These are phyloP conservation scores for Zymoseptoria brevis DNA, from an alignment of 2,329 filamentous ascomycete genomes.

Conservation along the genomic window DNA sequence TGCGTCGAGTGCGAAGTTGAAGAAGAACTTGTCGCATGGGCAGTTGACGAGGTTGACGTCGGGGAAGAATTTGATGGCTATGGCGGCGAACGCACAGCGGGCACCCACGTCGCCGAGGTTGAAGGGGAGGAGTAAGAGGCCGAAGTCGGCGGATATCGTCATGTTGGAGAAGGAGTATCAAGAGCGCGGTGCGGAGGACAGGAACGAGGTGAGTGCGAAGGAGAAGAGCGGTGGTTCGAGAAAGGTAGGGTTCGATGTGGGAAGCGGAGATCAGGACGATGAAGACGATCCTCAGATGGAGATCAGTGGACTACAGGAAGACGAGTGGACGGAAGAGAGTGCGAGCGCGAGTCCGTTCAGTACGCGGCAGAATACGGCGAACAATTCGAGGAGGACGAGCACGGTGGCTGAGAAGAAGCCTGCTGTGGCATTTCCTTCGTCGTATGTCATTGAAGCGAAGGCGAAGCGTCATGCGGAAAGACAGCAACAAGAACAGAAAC, in stretches of 20 bases:
- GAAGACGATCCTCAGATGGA: slow-evolving; percentile 24
- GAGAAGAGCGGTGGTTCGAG: slow-evolving; percentile 12
- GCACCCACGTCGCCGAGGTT: slow-evolving; percentile 22
- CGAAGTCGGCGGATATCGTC: slow-evolving; percentile 25
- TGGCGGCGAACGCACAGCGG: slow-evolving; percentile 13
- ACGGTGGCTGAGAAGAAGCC: slow-evolving; percentile 14
- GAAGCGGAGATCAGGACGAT: slow-evolving; percentile 18
- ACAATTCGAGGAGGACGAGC: slow-evolving; percentile 29
- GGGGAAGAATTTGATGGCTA: slow-evolving; percentile 30
- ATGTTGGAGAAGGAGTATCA: slow-evolving; percentile 22
- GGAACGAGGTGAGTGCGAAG: slow-evolving; percentile 9
- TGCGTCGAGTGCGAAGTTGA: slow-evolving; percentile 26
- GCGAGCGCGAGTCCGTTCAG: slow-evolving; percentile 30
- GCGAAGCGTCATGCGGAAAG: background rate
- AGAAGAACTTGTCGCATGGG: slow-evolving; percentile 38
- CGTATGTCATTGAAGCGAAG: background rate
- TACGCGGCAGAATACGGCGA: slow-evolving; percentile 30
- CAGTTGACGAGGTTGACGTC: slow-evolving; percentile 36
- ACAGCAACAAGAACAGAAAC: background rate
- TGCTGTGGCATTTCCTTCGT: slow-evolving; percentile 4
- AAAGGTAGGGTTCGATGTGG: slow-evolving; percentile 29
- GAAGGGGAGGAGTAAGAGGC: slow-evolving; percentile 25
- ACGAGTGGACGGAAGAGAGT: slow-evolving; percentile 32
- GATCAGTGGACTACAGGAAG: slow-evolving; percentile 25
- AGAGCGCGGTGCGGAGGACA: slow-evolving; percentile 21